Conservation (phyloP, 1,284 basidiomycete species). For the Apiotrichum gamsii region DNA sequence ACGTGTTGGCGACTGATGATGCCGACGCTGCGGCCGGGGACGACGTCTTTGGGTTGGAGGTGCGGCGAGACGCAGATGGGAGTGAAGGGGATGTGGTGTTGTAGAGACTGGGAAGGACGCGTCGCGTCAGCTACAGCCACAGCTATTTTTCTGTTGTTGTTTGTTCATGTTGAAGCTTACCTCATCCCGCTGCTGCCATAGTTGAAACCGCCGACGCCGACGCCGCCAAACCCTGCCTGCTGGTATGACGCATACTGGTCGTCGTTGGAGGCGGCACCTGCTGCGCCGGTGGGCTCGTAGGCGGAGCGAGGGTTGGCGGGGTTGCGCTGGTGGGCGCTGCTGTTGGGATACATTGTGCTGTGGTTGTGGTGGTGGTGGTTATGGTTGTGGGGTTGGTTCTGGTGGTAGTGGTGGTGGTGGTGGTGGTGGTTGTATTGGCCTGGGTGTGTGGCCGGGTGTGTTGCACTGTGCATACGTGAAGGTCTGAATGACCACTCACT, state of each 20-base stretch:
- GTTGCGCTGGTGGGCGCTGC: constrained; percentile 23
- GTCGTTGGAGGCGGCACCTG: constrained; percentile 23
- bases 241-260: constrained; percentile 20
- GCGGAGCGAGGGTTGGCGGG: constrained; percentile 30
- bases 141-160: too few relatives aligned
- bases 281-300: constrained; percentile 16
- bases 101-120: constrained; percentile 18
- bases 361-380: constrained; percentile 15
- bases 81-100: constrained; percentile 22
- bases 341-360: constrained; percentile 29
- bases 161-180: constrained; percentile 23
- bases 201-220: constrained; percentile 19
- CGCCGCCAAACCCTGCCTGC: constrained; percentile 16
- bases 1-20: constrained; percentile 19
- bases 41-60: constrained; percentile 23
- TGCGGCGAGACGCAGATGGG: constrained; percentile 24
- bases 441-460: constrained; percentile 17
- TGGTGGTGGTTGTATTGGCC: not conserved
- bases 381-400: constrained; percentile 8
- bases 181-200: constrained; percentile 19
- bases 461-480: constrained; percentile 24
- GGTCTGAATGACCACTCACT: constrained; percentile 5
- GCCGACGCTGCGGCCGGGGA: constrained; percentile 16
- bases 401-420: not conserved
- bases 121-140: too few relatives aligned